Evolutionary conservation across 1,284 basidiomycete genomes (phyloP).

Genomic region (Anthracocystis walkeri): DNA sequence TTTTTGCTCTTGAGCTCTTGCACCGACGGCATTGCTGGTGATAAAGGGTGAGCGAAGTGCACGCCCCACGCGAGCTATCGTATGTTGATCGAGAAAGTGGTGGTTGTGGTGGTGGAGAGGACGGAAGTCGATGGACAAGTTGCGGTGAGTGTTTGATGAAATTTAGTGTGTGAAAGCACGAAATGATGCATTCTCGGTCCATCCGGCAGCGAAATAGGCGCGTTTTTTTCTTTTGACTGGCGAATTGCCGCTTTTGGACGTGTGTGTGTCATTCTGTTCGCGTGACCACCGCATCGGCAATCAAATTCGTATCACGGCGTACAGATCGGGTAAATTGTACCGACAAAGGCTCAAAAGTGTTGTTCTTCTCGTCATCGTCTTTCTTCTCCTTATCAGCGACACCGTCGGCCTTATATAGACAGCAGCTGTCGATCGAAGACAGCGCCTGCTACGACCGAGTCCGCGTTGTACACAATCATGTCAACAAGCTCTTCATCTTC

Average conservation of each 20-base stretch:
- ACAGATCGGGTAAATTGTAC: too few species aligned
- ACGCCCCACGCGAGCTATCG: not conserved
- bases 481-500: constrained; percentile 5
- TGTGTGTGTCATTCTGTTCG: not conserved
- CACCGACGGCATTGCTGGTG: constrained; percentile 33
- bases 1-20: constrained; percentile 31
- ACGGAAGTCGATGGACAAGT: not conserved
- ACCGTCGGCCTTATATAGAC: not conserved
- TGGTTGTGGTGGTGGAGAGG: not conserved
- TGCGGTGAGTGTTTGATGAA: not conserved
- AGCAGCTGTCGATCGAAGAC: not conserved
- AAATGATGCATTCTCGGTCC: not conserved
- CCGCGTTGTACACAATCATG: not conserved
- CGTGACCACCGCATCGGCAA: constrained; percentile 7
- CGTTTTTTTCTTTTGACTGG: too few species aligned
- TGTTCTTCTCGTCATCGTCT: too few species aligned
- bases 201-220: not conserved
- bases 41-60: not conserved
- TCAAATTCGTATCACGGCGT: not conserved
- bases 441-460: too few species aligned
- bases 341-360: too few species aligned
- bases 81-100: not conserved
- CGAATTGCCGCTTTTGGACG: constrained; percentile 3
- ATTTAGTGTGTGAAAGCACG: constrained; percentile 1
- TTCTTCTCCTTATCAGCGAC: too few species aligned